Percentiles rank a stretch among this genome's conserved stretches.
These are phyloP conservation scores for Aspergillus sclerotioniger DNA, from an alignment of 495 filamentous ascomycete species.

Conservation along the genomic window DNA sequence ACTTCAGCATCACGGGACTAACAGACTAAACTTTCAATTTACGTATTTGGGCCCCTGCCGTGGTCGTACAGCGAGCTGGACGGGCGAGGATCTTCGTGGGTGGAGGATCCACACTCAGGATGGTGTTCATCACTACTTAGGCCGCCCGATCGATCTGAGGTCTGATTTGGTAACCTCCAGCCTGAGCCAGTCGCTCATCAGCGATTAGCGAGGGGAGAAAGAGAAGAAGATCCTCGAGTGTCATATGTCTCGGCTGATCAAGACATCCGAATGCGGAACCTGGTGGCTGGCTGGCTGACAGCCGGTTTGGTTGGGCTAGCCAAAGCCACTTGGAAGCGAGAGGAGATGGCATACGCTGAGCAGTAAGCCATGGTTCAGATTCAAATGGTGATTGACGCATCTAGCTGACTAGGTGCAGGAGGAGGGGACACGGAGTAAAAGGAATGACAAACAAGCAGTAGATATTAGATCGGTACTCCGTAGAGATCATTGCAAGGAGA, in stretches of 20 bases:
- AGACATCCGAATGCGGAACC: not conserved
- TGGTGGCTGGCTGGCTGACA: not conserved
- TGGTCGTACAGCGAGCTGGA: not conserved
- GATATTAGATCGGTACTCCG: no score
- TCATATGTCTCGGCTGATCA: not conserved
- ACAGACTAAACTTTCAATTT: no score
- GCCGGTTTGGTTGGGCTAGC: not conserved
- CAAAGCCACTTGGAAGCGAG: not conserved
- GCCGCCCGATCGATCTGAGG: not conserved
- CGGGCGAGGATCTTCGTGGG: not conserved
- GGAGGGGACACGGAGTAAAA: not conserved
- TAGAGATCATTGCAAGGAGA: not conserved
- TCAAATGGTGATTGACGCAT: no score
- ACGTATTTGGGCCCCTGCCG: no score
- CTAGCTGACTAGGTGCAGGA: no score
- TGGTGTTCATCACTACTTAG: not conserved
- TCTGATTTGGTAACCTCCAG: not conserved
- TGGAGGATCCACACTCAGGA: not conserved
- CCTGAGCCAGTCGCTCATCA: not conserved
- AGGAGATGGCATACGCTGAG: no score
- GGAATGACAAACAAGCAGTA: not conserved
- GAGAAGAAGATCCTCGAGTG: not conserved
- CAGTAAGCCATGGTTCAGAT: not conserved
- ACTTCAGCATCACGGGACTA: not conserved
- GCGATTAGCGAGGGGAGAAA: not conserved